phyloP scores from a whole-genome alignment of 176 grass and related monocot species.

The Stipa capillata region DNA sequence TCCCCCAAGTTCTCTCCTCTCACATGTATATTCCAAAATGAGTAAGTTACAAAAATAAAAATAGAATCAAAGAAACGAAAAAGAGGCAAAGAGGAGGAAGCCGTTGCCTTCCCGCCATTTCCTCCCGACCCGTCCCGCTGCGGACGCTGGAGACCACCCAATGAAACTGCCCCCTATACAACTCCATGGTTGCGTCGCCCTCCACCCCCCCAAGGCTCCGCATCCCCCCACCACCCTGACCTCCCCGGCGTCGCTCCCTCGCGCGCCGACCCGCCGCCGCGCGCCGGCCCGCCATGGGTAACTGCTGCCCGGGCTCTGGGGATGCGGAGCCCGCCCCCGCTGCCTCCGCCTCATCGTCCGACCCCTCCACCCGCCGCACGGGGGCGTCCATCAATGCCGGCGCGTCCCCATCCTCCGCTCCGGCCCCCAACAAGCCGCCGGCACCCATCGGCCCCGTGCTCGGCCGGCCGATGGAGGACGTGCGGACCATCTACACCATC shows the following conservation, averaged over 20 bases:
- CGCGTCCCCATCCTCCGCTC: not conserved
- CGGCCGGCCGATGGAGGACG: constrained; percentile 82
- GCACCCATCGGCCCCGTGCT: constrained; percentile 68
- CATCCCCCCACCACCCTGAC: constrained; percentile 6
- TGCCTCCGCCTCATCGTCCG: not conserved
- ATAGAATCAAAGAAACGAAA: not conserved
- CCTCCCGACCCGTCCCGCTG: constrained; percentile 44
- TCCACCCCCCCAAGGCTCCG: constrained; percentile 31
- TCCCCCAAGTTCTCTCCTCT: not conserved
- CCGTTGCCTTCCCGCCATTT: constrained; percentile 51
- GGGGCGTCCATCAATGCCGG: constrained; percentile 30
- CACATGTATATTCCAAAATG: not conserved
- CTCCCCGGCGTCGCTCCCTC: constrained; percentile 19
- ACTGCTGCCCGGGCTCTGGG: constrained; percentile 60
- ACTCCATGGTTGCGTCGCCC: not conserved
- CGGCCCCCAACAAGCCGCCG: constrained; percentile 29
- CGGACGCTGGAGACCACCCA: not conserved
- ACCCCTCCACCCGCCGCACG: not conserved
- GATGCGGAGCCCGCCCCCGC: constrained; percentile 34
- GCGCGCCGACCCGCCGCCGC: not conserved
- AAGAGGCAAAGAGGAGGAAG: not conserved
- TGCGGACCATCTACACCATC: constrained; percentile 53
- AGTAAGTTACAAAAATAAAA: not conserved
- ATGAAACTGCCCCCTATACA: constrained; percentile 24
- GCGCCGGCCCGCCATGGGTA: constrained; percentile 54